Evolutionary conservation across 2,329 filamentous ascomycete genomes (phyloP), one percentile per base, ranked within the genome.

Genomic region (Penicillium sp.): DNA sequence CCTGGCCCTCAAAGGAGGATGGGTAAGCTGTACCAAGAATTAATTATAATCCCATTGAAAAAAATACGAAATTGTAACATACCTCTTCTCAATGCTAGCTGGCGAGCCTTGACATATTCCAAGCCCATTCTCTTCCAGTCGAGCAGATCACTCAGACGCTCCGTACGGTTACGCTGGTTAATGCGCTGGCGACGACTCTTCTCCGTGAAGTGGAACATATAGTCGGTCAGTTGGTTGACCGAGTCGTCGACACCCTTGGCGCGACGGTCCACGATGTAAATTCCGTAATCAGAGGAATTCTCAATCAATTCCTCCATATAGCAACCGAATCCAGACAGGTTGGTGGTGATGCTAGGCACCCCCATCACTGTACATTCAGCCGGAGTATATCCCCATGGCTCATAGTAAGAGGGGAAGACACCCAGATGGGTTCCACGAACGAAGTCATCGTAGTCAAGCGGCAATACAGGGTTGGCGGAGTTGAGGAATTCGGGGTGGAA

Each of bases 121-220:
- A 97, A 88, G 22, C 94, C 94, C 94, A 99, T 99, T 47, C 94
- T 85, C 83, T 97, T 97, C 94, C 94, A 99, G 77, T 99, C 94
- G 38, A 99, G 82, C 57, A 99, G 81, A 72, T 99, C 94, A 69
- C 91, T 96, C 52, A 99, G 80, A 45, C 94, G 86, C 80, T 99
- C 94, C 0, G 94, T 99, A 52, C 94, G 86, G 77, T 99, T 99
- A 47, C 94, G 86, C 79, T 97, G 94, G 82, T 99, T 99, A 82
- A 99, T 99, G 48, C 94, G 90, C 76, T 99, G 94, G 58, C 94
- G 87, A 55, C 91, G 89, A 75, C 90, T 96, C 85, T 99, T 99
- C 71, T 83, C 84, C 59, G 89, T 88, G 72, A 97, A 99, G 44
- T 97, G 91, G 71, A 87, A 94, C 93, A 99, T 97, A 79, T 85